Evolutionary conservation across 1,139 yeast species (phyloP).

Genomic region (Dujonia santamariae): DNA sequence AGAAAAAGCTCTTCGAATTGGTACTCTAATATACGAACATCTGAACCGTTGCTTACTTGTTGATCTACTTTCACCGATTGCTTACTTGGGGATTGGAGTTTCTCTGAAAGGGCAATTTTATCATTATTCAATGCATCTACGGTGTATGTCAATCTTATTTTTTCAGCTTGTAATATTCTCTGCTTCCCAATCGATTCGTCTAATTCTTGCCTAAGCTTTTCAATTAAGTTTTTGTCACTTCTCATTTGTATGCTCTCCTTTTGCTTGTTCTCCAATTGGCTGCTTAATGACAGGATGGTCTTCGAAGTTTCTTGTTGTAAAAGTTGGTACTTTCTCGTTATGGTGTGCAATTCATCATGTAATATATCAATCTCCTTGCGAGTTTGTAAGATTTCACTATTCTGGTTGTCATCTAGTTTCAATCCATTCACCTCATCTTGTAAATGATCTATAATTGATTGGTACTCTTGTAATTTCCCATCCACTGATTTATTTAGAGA

Average conservation of each 20-base stretch:
- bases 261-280: slow-evolving; percentile 27
- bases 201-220: slow-evolving; percentile 36
- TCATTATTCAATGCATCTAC: slow-evolving; percentile 39
- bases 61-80: slow-evolving; percentile 23
- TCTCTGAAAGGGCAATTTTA: slow-evolving; percentile 29
- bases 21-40: slow-evolving; percentile 24
- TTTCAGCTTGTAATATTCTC: slow-evolving; percentile 47
- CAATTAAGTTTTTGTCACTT: slow-evolving; percentile 21
- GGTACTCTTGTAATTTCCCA: slow-evolving; percentile 29
- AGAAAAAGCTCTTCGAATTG: slow-evolving; percentile 38
- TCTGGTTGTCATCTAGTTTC: slow-evolving; percentile 11
- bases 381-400: slow-evolving; percentile 18
- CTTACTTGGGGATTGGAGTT: slow-evolving; percentile 30
- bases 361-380: slow-evolving; percentile 20
- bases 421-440: slow-evolving; percentile 30
- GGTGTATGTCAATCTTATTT: slow-evolving; percentile 40
- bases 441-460: slow-evolving; percentile 28
- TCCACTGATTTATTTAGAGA: slow-evolving; percentile 17
- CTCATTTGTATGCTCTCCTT: slow-evolving; percentile 20
- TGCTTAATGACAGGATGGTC: slow-evolving; percentile 25
- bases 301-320: slow-evolving; percentile 23
- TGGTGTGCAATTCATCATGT: slow-evolving; percentile 11
- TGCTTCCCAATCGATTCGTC: slow-evolving; percentile 47
- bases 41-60: slow-evolving; percentile 10
- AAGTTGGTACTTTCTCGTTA: slow-evolving; percentile 21